Base-by-base conservation (phyloP, 2,329 filamentous ascomycete genomes). In the Zymoseptoria passerinii region DNA sequence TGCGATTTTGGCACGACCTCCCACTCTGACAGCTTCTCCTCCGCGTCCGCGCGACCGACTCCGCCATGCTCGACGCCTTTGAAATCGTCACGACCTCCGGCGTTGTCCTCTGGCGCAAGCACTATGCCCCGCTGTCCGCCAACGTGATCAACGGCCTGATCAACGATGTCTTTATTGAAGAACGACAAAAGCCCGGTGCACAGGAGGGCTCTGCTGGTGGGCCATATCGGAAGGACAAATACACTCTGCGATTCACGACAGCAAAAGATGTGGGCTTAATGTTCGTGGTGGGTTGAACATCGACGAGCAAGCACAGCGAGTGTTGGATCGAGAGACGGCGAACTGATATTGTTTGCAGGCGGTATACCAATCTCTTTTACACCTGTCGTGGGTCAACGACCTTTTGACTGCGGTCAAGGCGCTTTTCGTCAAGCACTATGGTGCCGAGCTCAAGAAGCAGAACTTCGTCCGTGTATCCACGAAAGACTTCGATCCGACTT, bases 301-400 rank as follows among this genome's bases (percentile, higher is more conserved):
- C 5, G 35, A 62, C 5, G 35, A 62, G 59, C 59, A 58, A 13
- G 58, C 18, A 54, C 4, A 28, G 19, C 48, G 10, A 18, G 28
- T 50, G 44, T 40, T 40, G 27, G 50, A 13, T 23, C 5, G 35
- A 23, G 28, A 28, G 29, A 35, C 20, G 18, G 52, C 59, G n/a
- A 56, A 55, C 61, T 64, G 64, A 67, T 61, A 9, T 50, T 44
- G n/a, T 51, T 4, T 54, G 51, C 69, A 96, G 91, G 94, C 92
- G 64, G 94, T 99, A 64, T 99, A 99, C 74, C 89, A 95, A 72
- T 96, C 92, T 48, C 84, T 99, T 29, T 82, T 99, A 28, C 92
- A 96, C 74, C 83, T 99, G 8, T 92, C 89, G 10, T 99, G 95
- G 94, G 90, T 97, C 64, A 94, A 99, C 74, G 91, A 94, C 73